Conservation (phyloP, 306 rosid genomes). For the Quercus alba region DNA sequence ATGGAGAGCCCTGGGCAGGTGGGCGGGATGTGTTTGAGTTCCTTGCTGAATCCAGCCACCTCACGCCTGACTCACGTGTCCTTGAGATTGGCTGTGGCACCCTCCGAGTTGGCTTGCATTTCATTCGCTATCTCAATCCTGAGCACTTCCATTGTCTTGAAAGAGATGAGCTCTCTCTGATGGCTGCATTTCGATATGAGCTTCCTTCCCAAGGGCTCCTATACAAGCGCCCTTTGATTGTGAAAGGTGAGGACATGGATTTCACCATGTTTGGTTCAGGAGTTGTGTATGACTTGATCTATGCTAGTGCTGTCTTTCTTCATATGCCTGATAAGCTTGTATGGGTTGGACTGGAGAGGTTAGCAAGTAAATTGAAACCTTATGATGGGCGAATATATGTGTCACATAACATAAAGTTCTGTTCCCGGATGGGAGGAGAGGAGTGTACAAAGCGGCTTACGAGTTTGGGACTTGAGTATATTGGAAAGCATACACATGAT, state of each 20-base stretch:
- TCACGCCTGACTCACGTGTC: conserved; percentile 54
- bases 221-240: conserved; percentile 73
- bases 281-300: conserved; percentile 61
- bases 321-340: conserved; percentile 92
- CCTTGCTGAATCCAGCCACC: conserved; percentile 60
- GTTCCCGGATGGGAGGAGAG: conserved; percentile 78
- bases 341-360: conserved; percentile 76
- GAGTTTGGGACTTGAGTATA: conserved; percentile 71
- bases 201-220: conserved; percentile 92
- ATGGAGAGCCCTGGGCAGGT: conserved; percentile 98
- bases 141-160: conserved; percentile 80
- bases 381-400: conserved; percentile 74
- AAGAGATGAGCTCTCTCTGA: conserved; percentile 85
- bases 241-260: conserved; percentile 83
- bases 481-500: conserved; percentile 80
- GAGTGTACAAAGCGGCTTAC: conserved; percentile 72
- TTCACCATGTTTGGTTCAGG: conserved; percentile 58
- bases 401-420: conserved; percentile 84
- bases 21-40: conserved; percentile 90
- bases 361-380: conserved; percentile 62
- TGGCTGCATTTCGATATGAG: conserved; percentile 87
- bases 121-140: conserved; percentile 66
- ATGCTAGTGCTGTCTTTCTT: conserved; percentile 95
- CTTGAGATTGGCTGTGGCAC: conserved; percentile 96
- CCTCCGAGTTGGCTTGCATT: conserved; percentile 89